Evolutionary conservation across 2,329 filamentous ascomycete genomes (phyloP).

Genomic region (Penicillium polonicum): DNA sequence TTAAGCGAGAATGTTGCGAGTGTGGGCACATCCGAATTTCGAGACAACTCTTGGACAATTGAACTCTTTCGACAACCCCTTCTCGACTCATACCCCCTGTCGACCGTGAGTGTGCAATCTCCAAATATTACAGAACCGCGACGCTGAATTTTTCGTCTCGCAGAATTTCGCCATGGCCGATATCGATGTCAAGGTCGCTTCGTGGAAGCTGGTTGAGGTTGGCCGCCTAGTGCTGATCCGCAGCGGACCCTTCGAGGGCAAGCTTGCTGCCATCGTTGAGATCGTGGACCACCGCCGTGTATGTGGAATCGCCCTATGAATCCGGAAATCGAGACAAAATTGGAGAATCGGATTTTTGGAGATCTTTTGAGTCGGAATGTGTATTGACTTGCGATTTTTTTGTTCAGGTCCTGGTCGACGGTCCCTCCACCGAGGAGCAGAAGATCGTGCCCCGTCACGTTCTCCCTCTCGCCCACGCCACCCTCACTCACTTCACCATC

Average conservation of each 20-base stretch:
- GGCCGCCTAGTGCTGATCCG: slow-evolving; percentile 95
- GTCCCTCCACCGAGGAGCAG: slow-evolving; percentile 78
- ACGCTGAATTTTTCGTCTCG: slow-evolving; percentile 31
- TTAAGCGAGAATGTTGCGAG: slow-evolving; percentile 40
- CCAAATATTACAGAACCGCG: slow-evolving; percentile 11
- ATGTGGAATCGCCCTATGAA: slow-evolving; percentile 50
- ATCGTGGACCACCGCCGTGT: slow-evolving; percentile 99
- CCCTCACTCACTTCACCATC: slow-evolving; percentile 87
- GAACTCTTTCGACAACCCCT: slow-evolving; percentile 29
- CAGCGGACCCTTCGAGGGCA: slow-evolving; percentile 75
- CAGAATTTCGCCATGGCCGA: slow-evolving; percentile 75
- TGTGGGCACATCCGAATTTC: slow-evolving; percentile 46
- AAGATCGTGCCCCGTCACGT: slow-evolving; percentile 83
- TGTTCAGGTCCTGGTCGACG: slow-evolving; percentile 87
- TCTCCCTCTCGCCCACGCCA: slow-evolving; percentile 74
- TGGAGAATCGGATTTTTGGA: slow-evolving; percentile 8
- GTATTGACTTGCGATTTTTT: slow-evolving; percentile 27
- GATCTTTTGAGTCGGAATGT: slow-evolving; percentile 7
- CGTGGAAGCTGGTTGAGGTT: slow-evolving; percentile 97
- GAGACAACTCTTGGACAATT: slow-evolving; percentile 39
- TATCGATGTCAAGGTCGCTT: slow-evolving; percentile 75
- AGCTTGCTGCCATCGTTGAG: slow-evolving; percentile 92
- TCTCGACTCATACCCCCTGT: slow-evolving; percentile 42
- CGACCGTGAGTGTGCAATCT: slow-evolving; percentile 41
- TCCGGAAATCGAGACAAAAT: slow-evolving; percentile 10